A percentile compares a stretch with the other conserved stretches of the same genome.
Evolutionary conservation across 371 early-diverging fungal genomes (phyloP).

Genomic region (Entomophthora muscae): DNA sequence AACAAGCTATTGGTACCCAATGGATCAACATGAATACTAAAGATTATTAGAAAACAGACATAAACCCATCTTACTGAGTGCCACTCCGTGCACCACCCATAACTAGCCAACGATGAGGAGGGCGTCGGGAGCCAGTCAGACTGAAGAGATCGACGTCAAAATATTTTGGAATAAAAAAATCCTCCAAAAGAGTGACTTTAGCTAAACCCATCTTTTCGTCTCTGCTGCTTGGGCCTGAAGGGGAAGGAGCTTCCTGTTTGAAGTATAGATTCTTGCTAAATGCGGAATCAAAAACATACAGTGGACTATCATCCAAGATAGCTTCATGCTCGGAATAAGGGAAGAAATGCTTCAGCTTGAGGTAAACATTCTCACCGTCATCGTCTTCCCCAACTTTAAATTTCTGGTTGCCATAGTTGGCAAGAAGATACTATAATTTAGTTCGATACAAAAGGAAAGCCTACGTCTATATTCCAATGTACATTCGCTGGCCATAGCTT

Average conservation of each 20-base stretch:
- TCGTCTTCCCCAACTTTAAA: conserved; percentile 73
- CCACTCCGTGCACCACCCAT: conserved; percentile 42
- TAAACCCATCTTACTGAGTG: conserved; percentile 26
- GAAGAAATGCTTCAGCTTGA: conserved; percentile 52
- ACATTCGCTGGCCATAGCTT: conserved; percentile 36
- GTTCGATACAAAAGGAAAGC: too few species aligned
- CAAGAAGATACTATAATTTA: conserved; percentile 22
- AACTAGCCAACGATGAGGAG: conserved; percentile 47
- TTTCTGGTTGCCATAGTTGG: conserved; percentile 32
- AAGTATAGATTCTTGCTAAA: conserved; percentile 19
- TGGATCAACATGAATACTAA: conserved; percentile 39
- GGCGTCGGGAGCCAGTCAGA: conserved; percentile 38
- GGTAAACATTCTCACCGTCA: conserved; percentile 46
- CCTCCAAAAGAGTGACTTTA: conserved; percentile 26
- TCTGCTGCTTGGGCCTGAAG: background rate
- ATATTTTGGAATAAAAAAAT: conserved; percentile 49
- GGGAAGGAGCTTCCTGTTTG: background rate
- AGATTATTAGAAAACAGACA: background rate
- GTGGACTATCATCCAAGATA: conserved; percentile 47
- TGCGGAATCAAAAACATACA: conserved; percentile 64
- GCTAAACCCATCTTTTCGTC: background rate
- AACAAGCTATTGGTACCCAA: conserved; percentile 17
- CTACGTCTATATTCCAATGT: conserved; percentile 40
- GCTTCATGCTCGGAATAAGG: conserved; percentile 34
- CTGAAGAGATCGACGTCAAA: conserved; percentile 59